phyloP scores from a whole-genome alignment of 2,329 filamentous ascomycete species.

The Cytospora leucostoma region DNA sequence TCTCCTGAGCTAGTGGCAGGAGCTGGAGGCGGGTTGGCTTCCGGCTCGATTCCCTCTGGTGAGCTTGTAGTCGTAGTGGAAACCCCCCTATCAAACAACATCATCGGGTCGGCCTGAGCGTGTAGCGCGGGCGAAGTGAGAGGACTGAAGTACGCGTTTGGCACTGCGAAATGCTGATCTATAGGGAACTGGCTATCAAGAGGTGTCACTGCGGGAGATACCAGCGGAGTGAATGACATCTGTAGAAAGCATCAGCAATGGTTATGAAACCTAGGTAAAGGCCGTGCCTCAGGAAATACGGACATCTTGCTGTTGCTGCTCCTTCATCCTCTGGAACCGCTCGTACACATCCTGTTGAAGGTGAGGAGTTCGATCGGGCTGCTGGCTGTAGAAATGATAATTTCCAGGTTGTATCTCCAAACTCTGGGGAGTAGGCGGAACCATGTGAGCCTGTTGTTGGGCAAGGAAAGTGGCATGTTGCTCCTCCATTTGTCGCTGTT shows the following conservation, averaged over 20 bases:
- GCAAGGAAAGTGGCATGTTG: slow-evolving; percentile 58
- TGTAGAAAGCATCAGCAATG: slow-evolving; percentile 40
- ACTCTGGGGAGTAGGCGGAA: slow-evolving; percentile 80
- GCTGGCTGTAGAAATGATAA: slow-evolving; percentile 58
- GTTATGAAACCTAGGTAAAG: not conserved
- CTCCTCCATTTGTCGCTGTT: slow-evolving; percentile 60
- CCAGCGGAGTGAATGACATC: slow-evolving; percentile 78
- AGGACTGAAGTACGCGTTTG: slow-evolving; percentile 78
- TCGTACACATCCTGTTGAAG: slow-evolving; percentile 67
- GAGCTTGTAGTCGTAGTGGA: slow-evolving; percentile 50
- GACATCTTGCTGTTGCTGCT: slow-evolving; percentile 62
- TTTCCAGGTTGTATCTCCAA: slow-evolving; percentile 69
- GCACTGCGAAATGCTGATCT: slow-evolving; percentile 61
- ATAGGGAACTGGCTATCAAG: slow-evolving; percentile 70
- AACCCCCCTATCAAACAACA: slow-evolving; percentile 48
- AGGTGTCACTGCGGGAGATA: slow-evolving; percentile 82
- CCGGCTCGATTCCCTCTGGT: slow-evolving; percentile 59
- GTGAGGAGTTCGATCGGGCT: slow-evolving; percentile 51
- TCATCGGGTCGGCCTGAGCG: slow-evolving; percentile 61
- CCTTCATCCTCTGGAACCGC: slow-evolving; percentile 65
- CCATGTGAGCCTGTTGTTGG: slow-evolving; percentile 57
- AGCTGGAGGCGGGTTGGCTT: slow-evolving; percentile 41
- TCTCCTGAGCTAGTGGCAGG: slow-evolving; percentile 48
- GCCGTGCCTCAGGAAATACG: slow-evolving; percentile 33
- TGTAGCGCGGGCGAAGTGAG: slow-evolving; percentile 79